phyloP scores from a whole-genome alignment of 805 yeast species.

The Wickerhamomyces bisporus region DNA sequence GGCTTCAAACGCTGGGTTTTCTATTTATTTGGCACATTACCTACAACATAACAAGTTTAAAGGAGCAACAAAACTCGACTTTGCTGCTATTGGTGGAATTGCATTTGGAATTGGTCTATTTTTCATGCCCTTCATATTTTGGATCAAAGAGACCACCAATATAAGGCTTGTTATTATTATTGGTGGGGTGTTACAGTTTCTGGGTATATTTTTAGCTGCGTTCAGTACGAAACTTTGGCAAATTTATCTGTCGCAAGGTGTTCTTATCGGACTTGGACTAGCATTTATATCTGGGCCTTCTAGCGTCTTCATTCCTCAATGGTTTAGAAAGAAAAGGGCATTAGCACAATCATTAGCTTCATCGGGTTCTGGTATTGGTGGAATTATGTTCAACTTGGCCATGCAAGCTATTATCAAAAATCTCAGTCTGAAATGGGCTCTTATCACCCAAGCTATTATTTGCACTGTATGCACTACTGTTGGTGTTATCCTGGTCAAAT shows the following conservation, averaged over 20 bases:
- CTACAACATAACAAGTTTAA: constrained; percentile 40
- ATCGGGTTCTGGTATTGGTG: constrained; percentile 39
- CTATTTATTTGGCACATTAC: constrained; percentile 47
- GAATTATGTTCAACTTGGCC: constrained; percentile 32
- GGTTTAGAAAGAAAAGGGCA: constrained; percentile 59
- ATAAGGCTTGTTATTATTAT: constrained; percentile 37
- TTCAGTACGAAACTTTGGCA: constrained; percentile 57
- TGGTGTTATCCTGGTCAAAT: constrained; percentile 29
- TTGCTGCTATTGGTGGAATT: constrained; percentile 62
- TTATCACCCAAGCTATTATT: constrained; percentile 29
- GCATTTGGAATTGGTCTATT: constrained; percentile 47
- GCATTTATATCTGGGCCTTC: constrained; percentile 44
- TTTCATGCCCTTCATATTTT: constrained; percentile 48
- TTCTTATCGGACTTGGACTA: constrained; percentile 45
- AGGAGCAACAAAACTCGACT: constrained; percentile 53
- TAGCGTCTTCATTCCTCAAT: constrained; percentile 58
- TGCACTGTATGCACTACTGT: constrained; percentile 29
- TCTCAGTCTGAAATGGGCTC: constrained; percentile 25
- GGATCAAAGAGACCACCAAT: constrained; percentile 40
- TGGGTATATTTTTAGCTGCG: constrained; percentile 36
- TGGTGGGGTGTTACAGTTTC: constrained; percentile 47
- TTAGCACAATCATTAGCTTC: constrained; percentile 33
- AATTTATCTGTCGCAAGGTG: constrained; percentile 60
- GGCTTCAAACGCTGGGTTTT: constrained; percentile 20
- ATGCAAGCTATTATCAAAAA: constrained; percentile 26